These are phyloP conservation scores for Trichoderma arundinaceum DNA, from an alignment of 2,329 filamentous ascomycete genomes.

Conservation along the genomic window DNA sequence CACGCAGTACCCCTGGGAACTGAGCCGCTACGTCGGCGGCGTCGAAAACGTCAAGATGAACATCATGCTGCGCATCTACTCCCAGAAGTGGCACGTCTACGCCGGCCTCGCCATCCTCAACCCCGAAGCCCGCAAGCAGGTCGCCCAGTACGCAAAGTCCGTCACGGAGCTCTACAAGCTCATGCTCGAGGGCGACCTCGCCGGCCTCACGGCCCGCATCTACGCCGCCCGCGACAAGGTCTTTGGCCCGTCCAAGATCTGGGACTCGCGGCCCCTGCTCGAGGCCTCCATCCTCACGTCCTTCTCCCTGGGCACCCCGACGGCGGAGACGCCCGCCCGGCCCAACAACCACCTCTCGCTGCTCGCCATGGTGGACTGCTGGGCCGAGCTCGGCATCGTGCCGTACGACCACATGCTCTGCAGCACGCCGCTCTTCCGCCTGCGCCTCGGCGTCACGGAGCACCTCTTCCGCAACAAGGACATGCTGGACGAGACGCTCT, in stretches of 20 bases:
- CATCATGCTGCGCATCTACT: constrained; percentile 94
- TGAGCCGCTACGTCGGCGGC: constrained; percentile 91
- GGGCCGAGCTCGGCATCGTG: constrained; percentile 90
- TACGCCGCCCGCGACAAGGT: constrained; percentile 70
- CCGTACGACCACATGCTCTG: constrained; percentile 99
- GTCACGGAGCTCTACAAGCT: constrained; percentile 96
- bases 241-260: constrained; percentile 64
- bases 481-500: constrained; percentile 82
- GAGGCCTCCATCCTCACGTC: constrained; percentile 85
- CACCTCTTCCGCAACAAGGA: constrained; percentile 86
- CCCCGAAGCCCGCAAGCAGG: constrained; percentile 88
- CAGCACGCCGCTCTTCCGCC: constrained; percentile 93
- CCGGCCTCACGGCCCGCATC: constrained; percentile 76
- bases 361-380: constrained; percentile 97
- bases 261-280: constrained; percentile 70
- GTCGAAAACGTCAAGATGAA: constrained; percentile 99
- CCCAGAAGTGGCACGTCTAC: constrained; percentile 99
- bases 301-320: constrained; percentile 78
- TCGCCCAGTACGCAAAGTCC: constrained; percentile 88
- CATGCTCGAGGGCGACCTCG: constrained; percentile 84
- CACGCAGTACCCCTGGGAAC: constrained; percentile 95
- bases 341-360: constrained; percentile 94
- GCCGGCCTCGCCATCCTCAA: constrained; percentile 96
- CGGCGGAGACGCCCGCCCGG: constrained; percentile 59
- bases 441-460: constrained; percentile 97